Evolutionary conservation across 1,139 yeast genomes (phyloP).

Genomic region (Hansenula sp.): DNA sequence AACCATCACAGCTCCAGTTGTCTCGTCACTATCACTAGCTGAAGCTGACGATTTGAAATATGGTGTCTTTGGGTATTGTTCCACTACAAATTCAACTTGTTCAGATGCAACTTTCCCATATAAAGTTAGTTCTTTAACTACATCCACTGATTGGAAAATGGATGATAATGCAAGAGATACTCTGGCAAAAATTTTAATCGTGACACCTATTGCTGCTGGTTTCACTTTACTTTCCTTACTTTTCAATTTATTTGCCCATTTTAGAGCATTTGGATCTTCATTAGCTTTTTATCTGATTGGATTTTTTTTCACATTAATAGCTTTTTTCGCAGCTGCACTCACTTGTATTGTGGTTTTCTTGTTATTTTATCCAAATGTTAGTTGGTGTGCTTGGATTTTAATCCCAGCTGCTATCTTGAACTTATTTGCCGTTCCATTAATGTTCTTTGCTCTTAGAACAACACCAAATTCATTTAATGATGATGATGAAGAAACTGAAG

Average conservation of each 20-base stretch:
- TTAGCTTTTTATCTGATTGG: conserved; percentile 27
- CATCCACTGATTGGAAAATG: conserved; percentile 38
- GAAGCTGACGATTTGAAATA: conserved; percentile 48
- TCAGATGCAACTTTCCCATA: conserved; percentile 39
- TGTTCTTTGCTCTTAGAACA: conserved; percentile 28
- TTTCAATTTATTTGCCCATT: conserved; percentile 37
- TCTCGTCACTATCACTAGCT: conserved; percentile 44
- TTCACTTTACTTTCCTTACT: conserved; percentile 47
- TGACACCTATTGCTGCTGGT: conserved; percentile 81
- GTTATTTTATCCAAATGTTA: conserved; percentile 56
- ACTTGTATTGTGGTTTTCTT: conserved; percentile 49
- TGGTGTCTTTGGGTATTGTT: conserved; percentile 87
- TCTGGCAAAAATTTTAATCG: conserved; percentile 66
- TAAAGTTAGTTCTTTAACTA: conserved; percentile 13
- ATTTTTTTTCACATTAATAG: conserved; percentile 34
- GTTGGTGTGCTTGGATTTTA: conserved; percentile 68
- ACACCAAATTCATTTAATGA: conserved; percentile 24
- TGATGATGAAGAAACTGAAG: conserved; percentile 17
- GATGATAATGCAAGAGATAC: conserved; percentile 55
- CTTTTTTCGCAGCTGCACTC: conserved; percentile 49
- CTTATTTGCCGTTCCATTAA: conserved; percentile 40
- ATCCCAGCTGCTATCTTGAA: conserved; percentile 60
- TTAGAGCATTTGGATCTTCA: conserved; percentile 36
- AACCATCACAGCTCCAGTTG: conserved; percentile 60
- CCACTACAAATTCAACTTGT: conserved; percentile 37